Base-by-base conservation (phyloP, 2,329 filamentous ascomycete genomes). In the Phaeosphaeria sp. region DNA sequence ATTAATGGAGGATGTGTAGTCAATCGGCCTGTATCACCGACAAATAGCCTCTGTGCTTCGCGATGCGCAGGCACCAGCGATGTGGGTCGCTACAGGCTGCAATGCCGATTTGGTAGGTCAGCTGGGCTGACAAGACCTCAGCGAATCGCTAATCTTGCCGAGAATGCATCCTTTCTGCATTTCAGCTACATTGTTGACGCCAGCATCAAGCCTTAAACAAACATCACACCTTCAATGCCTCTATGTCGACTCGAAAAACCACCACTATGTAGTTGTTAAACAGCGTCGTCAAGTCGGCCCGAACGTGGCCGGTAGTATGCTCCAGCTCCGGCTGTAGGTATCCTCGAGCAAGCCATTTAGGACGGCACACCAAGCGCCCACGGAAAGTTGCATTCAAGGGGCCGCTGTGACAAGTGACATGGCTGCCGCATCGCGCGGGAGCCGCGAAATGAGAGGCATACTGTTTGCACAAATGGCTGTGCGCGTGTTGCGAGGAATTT, bases 61-160 rank as follows among this genome's bases (percentile, higher is more conserved):
- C 9, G 5, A 27, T 39, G 36, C 15, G 13, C 15, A 39, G 15
- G 36, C 36, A 39, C 36, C 36, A 15, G 15, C 36, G 36, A 39
- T 15, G 15, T 17, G 36, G 36, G 33, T 44, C 46, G 46, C 43
- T 49, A 46, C 36, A 33, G 39, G 50, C 21, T 22, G 46, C 56
- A 21, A 42, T 36, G 21, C 52, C 27, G 50, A 42, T 30, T 23
- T 21, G 46, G 20, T 49, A 55, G 20, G 55, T 39, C 30, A 18
- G 9, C 27, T 43, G 20, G 43, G 42, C 39, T 48, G 53, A 54
- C 50, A 54, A 53, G 50, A 51, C 47, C 23, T 9, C 23, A 54
- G 39, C 23, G 36, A 13, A 10, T 44, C 20, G 52, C 48, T 52
- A 42, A 49, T 36, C 22, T 30, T 23, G 21, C 7, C 42, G n/a